Percentiles rank a stretch among this genome's conserved stretches.
phyloP scores from a whole-genome alignment of 177 flowering plant species.

The Vitis hybrid region DNA sequence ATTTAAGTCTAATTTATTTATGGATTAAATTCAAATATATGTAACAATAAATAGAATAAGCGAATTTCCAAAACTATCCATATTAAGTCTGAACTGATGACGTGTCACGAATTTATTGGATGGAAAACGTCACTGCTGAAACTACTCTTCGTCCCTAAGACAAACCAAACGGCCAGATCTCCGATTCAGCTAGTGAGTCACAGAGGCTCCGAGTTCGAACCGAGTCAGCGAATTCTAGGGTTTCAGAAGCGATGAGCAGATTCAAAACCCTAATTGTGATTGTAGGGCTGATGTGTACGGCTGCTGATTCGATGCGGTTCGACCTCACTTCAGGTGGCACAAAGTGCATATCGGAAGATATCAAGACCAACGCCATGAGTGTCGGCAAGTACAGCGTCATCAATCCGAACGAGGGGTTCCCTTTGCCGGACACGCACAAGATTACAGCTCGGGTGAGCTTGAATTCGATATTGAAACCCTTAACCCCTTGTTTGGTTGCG shows the following conservation, averaged over 20 bases:
- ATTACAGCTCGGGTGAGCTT: slow-evolving; percentile 35
- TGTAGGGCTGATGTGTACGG: slow-evolving; percentile 5
- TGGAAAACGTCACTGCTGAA: neutral
- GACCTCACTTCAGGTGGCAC: slow-evolving; percentile 49
- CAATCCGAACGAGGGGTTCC: slow-evolving; percentile 42
- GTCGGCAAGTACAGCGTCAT: slow-evolving; percentile 63
- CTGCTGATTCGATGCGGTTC: slow-evolving; percentile 33
- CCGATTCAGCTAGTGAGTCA: neutral
- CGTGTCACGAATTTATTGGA: neutral
- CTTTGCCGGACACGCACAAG: slow-evolving; percentile 51
- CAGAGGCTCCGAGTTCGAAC: neutral
- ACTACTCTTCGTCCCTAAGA: neutral
- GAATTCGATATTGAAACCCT: neutral
- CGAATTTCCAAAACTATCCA: neutral
- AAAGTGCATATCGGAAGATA: slow-evolving; percentile 76
- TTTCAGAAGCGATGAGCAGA: neutral
- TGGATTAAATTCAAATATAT: neutral
- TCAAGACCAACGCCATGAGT: slow-evolving; percentile 57
- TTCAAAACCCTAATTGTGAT: slow-evolving; percentile 1
- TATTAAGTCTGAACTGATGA: neutral
- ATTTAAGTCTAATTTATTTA: too few relatives aligned
- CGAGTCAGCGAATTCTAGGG: neutral
- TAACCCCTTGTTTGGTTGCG: neutral
- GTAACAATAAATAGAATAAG: neutral
- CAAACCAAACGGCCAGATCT: neutral